Evolutionary conservation across 2,329 filamentous ascomycete genomes (phyloP), one percentile per base, ranked within the genome.

Genomic region (Colletotrichum tropicicola): DNA sequence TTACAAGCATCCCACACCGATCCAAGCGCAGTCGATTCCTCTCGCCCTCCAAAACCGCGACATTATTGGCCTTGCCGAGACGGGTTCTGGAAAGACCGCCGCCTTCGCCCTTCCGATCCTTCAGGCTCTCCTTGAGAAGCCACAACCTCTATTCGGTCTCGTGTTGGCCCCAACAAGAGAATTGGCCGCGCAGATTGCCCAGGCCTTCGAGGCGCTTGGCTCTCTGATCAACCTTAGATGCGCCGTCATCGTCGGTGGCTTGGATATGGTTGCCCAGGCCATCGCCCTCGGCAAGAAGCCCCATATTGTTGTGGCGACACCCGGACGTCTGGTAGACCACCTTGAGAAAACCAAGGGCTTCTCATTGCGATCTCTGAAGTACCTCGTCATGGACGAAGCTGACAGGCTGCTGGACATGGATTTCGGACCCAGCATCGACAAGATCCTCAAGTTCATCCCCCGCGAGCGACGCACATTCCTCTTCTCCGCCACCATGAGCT

Each of bases 321-420:
- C 64, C 5, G 67, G 66, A 39, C 59, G 67, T 19, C 48, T 68
- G n/a, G 64, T 68, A 4, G 96, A 98, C 73, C 96, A 99, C 72
- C 82, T 98, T 8, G 94, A 98, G 76, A 97, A 97, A 79, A 99
- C 96, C 2, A 98, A 97, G 78, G 95, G 96, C 10, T 98, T 99
- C 79, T 94, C 91, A 2, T 81, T 98, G 51, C 87, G 91, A 28
- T 85, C 87, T 4, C 82, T 98, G 37, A 94, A 94, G 73, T 97
- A 95, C 74, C 83, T 98, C 4, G 94, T 98, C 67, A 94, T 98
- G 88, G 95, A 98, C 74, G 95, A 98, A 80, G 95, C 95, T 23
- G 95, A 98, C 77, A 85, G 94, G 63, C 85, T 98, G 9, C 87
- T 98, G 2, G 96, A 99, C 74, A 90, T 98, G 75, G 94, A 98